phyloP scores from a whole-genome alignment of 345 rosid species.

The Rhodomyrtus tomentosa region DNA sequence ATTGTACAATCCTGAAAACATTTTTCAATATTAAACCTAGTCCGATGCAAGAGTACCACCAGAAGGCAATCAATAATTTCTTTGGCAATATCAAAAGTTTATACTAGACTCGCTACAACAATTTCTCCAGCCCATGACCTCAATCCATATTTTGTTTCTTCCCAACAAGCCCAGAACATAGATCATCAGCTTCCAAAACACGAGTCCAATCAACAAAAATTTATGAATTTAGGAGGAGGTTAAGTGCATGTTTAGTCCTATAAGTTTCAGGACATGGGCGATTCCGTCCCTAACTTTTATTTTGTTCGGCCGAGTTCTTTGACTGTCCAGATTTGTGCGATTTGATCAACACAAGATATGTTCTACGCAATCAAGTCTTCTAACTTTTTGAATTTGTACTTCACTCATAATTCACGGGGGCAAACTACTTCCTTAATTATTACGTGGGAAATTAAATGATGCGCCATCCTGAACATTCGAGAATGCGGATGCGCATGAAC shows the following conservation, averaged over 20 bases:
- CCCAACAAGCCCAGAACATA: not conserved
- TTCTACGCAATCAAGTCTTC: not conserved
- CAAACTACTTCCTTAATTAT: not conserved
- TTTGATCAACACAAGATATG: not conserved
- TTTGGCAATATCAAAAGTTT: not conserved
- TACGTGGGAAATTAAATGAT: not conserved
- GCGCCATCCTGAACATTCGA: not conserved
- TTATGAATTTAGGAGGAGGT: not conserved
- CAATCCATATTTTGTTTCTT: not conserved
- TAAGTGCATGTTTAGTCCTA: not conserved
- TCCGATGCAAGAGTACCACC: not conserved
- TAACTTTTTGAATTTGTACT: not conserved
- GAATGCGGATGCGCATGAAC: not conserved
- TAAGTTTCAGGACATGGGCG: not conserved
- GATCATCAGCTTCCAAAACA: not conserved
- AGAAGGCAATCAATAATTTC: not conserved
- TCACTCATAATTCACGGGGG: not conserved
- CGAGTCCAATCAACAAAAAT: not conserved
- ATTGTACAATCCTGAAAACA: too few species aligned
- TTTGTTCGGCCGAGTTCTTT: too few species aligned
- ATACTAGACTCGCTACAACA: not conserved
- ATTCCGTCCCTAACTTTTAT: not conserved
- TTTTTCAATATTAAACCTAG: not conserved
- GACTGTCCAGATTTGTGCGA: not conserved
- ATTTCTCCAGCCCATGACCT: not conserved